These are phyloP conservation scores for Aspergillus brunneoviolaceus DNA, from an alignment of 2,329 filamentous ascomycete species.

Conservation along the genomic window DNA sequence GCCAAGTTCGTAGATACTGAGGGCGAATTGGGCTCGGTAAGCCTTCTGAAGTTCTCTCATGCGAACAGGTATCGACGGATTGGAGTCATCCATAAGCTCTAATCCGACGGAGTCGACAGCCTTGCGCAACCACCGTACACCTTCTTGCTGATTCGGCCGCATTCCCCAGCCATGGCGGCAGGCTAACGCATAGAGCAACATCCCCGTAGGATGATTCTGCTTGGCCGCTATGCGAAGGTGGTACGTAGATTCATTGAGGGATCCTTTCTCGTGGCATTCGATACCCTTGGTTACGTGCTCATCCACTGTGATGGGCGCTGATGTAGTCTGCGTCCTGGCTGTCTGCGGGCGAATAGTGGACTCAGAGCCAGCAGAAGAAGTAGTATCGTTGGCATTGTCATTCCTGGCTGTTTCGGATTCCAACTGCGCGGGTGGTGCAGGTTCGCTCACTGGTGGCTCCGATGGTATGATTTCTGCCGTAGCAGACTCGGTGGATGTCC, in stretches of 20 bases:
- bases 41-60: conserved; percentile 70
- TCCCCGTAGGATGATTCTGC: conserved; percentile 83
- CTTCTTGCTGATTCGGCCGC: conserved; percentile 85
- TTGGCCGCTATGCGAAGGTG: conserved; percentile 87
- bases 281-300: conserved; percentile 91
- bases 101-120: conserved; percentile 81
- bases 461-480: conserved; percentile 8
- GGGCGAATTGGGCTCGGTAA: conserved; percentile 86
- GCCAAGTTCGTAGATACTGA: conserved; percentile 94
- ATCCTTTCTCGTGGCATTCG: conserved; percentile 81
- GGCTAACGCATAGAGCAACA: conserved; percentile 92
- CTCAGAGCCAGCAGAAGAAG: conserved; percentile 62
- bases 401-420: conserved; percentile 16
- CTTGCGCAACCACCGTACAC: conserved; percentile 86
- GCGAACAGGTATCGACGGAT: conserved; percentile 51
- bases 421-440: conserved; percentile 8
- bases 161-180: conserved; percentile 98
- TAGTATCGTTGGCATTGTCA: conserved; percentile 41
- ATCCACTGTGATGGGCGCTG: conserved; percentile 55
- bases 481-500: background rate
- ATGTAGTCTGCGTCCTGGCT: conserved; percentile 27
- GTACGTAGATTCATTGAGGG: conserved; percentile 91
- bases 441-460: conserved; percentile 8
- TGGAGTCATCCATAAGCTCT: conserved; percentile 75
- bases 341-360: conserved; percentile 56